Evolutionary conservation across 225 moss, liverwort and hornwort genomes (phyloP).

Genomic region (Straminergon stramineum): DNA sequence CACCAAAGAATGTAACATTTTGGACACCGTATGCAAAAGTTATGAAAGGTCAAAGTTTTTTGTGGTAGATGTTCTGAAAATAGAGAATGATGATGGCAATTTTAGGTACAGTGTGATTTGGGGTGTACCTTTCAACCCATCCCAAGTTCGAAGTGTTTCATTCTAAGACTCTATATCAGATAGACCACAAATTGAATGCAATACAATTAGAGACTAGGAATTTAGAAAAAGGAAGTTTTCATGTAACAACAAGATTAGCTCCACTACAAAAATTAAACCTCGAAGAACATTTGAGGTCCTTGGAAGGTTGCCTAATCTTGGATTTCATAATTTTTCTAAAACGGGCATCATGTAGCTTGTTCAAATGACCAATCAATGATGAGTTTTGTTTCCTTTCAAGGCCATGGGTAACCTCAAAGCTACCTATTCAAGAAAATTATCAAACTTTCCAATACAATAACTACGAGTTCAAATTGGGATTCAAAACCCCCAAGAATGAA

Average conservation of each 20-base stretch:
- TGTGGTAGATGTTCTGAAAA: no score
- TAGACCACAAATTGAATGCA: background rate
- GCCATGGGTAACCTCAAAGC: background rate
- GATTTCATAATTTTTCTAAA: background rate
- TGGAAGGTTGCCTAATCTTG: fast-evolving
- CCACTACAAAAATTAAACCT: background rate
- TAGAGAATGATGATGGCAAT: no score
- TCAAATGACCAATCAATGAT: background rate
- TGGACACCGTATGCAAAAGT: no score
- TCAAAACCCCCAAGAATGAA: background rate
- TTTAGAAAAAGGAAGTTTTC: background rate
- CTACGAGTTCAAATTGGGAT: background rate
- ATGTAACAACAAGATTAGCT: background rate
- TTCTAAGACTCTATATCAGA: fast-evolving
- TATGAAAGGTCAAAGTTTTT: no score
- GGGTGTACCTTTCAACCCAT: background rate
- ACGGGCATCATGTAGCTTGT: background rate
- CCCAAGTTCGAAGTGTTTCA: background rate
- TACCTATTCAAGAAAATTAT: background rate
- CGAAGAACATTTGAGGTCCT: background rate
- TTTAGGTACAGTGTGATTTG: no score
- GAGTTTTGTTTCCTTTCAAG: fast-evolving
- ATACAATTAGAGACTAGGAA: background rate
- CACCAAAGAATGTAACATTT: no score
- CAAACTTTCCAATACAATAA: background rate